Conservation (phyloP, 2,329 filamentous ascomycete genomes). For the Alternaria tenuissima region DNA sequence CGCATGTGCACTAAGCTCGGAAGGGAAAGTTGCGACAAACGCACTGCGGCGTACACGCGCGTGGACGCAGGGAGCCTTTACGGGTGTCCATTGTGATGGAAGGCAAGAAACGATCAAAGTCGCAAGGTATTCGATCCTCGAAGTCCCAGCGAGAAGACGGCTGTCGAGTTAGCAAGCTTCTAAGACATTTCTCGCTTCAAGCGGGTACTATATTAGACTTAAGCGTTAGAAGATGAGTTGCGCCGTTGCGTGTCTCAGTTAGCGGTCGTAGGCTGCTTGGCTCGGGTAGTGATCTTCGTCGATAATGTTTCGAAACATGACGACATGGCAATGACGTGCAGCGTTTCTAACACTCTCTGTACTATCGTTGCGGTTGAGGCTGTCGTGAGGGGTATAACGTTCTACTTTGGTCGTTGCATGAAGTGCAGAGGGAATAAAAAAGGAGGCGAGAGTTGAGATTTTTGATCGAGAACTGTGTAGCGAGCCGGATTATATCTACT, state of each 20-base stretch:
- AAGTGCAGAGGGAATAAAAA: neutral
- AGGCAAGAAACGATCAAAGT: neutral
- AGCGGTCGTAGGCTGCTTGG: neutral
- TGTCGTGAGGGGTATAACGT: neutral
- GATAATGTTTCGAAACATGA: conserved; percentile 5
- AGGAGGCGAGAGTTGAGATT: neutral
- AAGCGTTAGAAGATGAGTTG: neutral
- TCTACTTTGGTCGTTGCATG: neutral
- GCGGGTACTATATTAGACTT: neutral
- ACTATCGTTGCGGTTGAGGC: neutral
- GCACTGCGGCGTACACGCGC: conserved; percentile 13
- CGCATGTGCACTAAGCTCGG: neutral
- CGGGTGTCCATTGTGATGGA: conserved; percentile 17
- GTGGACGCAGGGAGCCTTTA: conserved; percentile 16
- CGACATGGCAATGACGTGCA: neutral
- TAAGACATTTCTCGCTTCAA: conserved; percentile 5
- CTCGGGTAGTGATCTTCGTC: neutral
- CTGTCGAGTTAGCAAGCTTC: neutral
- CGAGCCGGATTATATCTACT: neutral
- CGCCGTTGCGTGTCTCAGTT: conserved; percentile 11
- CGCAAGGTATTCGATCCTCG: neutral
- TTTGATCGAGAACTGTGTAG: neutral
- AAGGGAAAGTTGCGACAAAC: conserved; percentile 12
- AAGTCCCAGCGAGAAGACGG: neutral
- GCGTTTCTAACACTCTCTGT: neutral